A percentile compares a stretch with the other conserved stretches of the same genome.
phyloP scores from a whole-genome alignment of 2,329 filamentous ascomycete genomes.

The Diaporthe destruens region DNA sequence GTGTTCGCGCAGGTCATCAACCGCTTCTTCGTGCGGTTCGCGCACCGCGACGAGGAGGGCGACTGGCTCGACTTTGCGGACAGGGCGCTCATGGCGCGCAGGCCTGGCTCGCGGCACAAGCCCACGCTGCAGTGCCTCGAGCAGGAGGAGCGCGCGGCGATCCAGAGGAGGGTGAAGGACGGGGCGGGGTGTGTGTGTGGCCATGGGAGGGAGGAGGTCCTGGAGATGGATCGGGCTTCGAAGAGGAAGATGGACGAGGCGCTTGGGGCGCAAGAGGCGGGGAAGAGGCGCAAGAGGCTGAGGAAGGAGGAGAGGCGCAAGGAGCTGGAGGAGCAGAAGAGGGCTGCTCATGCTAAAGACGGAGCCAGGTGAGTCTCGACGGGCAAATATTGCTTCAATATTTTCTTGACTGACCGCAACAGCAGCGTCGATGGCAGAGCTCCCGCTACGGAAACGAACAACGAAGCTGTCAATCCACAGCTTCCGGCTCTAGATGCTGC shows the following conservation, averaged over 20 bases:
- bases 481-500: not conserved
- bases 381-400: fast-evolving
- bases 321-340: too few species aligned
- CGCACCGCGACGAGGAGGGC: not conserved
- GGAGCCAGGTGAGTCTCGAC: not conserved
- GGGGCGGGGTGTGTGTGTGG: slow-evolving; percentile 18
- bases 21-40: not conserved
- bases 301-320: not conserved
- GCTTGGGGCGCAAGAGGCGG: too few species aligned
- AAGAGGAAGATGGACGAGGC: slow-evolving; percentile 10
- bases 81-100: not conserved
- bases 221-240: slow-evolving; percentile 6
- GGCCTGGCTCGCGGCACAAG: slow-evolving; percentile 7
- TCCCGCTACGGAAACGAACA: not conserved
- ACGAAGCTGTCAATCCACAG: not conserved
- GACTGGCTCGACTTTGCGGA: not conserved
- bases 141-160: not conserved
- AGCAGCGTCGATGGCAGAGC: too few species aligned
- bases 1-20: slow-evolving; percentile 32
- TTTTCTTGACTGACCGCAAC: not conserved
- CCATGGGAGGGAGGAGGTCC: not conserved
- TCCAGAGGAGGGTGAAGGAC: not conserved
- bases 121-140: slow-evolving; percentile 25
- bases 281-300: not conserved
- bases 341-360: too few species aligned